These are phyloP conservation scores for Pugionium dolabratum DNA, from an alignment of 345 rosid species.

Conservation along the genomic window DNA sequence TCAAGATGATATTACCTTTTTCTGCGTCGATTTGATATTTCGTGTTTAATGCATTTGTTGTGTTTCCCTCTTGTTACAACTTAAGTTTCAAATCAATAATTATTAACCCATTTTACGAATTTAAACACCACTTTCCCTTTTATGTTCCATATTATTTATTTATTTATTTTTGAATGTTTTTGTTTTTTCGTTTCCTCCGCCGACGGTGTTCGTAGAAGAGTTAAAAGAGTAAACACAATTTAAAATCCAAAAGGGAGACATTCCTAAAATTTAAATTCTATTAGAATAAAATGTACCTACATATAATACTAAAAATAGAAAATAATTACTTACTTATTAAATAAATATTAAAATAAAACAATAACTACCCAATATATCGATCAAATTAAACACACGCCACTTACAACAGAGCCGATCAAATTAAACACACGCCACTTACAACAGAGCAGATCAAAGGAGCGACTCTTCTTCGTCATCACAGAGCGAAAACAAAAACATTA, in stretches of 20 bases:
- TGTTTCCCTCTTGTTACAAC: conserved; percentile 44
- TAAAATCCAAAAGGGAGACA: conserved; percentile 21
- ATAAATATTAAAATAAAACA: conserved; percentile 5
- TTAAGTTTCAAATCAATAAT: conserved; percentile 45
- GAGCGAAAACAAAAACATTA: not conserved
- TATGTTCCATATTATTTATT: conserved; percentile 17
- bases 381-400: conserved; percentile 41
- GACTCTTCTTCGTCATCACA: conserved; percentile 26
- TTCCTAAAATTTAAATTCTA: not conserved
- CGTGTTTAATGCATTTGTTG: conserved; percentile 12
- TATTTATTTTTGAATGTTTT: not conserved
- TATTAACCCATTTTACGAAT: conserved; percentile 26
- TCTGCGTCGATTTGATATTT: conserved; percentile 16
- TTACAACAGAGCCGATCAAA: conserved; percentile 45
- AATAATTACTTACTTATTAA: not conserved
- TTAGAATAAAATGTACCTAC: not conserved
- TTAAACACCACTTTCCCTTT: conserved; percentile 30
- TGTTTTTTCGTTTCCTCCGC: conserved; percentile 32
- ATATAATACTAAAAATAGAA: not conserved
- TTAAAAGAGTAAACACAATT: conserved; percentile 14
- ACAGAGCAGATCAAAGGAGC: conserved; percentile 25
- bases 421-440: conserved; percentile 37
- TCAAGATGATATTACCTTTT: not conserved
- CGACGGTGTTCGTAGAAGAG: conserved; percentile 26
- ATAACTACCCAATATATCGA: conserved; percentile 45